Conservation (phyloP, 2,329 filamentous ascomycete species). For the Ophiostoma perfectum region DNA sequence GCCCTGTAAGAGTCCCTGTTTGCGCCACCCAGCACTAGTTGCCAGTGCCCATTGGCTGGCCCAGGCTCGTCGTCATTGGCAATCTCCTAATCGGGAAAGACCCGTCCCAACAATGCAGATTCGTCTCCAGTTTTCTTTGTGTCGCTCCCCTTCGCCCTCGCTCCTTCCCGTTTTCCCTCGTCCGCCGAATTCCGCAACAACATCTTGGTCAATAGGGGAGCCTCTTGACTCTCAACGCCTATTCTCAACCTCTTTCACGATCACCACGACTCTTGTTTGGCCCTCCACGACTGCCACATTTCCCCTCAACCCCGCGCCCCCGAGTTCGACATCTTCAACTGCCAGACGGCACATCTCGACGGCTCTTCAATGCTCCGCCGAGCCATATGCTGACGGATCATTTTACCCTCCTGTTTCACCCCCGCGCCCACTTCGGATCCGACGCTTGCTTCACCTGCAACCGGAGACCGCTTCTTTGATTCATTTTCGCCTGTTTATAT, state of each 20-base stretch:
- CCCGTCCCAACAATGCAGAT: not conserved
- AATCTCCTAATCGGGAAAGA: constrained; percentile 19
- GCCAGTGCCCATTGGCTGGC: not conserved
- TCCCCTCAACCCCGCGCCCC: not conserved
- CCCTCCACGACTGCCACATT: not conserved
- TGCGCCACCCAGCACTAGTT: constrained; percentile 7
- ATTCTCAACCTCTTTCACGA: not conserved
- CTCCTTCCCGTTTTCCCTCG: not conserved
- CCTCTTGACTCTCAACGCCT: not conserved
- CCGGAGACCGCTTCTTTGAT: not conserved
- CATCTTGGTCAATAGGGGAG: not conserved
- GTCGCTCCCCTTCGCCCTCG: constrained; percentile 2
- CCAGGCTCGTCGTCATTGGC: constrained; percentile 11
- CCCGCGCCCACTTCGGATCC: constrained; percentile 7
- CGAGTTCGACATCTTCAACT: not conserved
- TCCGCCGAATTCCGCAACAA: not conserved
- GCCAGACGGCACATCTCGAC: not conserved
- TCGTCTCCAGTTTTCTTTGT: constrained; percentile 12
- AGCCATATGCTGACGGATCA: not conserved
- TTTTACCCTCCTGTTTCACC: constrained; percentile 2
- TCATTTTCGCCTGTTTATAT: not conserved
- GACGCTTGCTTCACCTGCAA: not conserved
- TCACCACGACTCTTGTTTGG: not conserved
- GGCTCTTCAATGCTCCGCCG: not conserved
- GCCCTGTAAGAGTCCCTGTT: constrained; percentile 13